Conservation (phyloP, 2,329 filamentous ascomycete genomes). For the Ophiostoma perfectum region DNA sequence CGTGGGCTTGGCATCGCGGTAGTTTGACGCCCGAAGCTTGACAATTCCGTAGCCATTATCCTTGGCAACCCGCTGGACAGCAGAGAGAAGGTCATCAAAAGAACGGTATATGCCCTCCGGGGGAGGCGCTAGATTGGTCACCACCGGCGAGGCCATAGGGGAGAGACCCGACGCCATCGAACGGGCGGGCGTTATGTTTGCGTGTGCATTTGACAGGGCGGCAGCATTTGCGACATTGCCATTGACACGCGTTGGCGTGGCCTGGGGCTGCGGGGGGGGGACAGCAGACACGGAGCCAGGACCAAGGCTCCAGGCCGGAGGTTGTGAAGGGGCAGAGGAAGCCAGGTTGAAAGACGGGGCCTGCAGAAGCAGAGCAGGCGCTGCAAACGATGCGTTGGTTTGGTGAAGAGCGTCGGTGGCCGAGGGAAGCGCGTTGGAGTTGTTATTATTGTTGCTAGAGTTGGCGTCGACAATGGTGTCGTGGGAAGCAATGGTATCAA, state of each 20-base stretch:
- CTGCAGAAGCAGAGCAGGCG: conserved; percentile 18
- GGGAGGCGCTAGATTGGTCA: conserved; percentile 45
- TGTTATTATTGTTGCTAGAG: conserved; percentile 2
- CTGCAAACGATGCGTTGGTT: conserved; percentile 1
- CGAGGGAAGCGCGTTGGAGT: conserved; percentile 17
- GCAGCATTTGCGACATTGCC: conserved; percentile 18
- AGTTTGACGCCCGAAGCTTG: conserved; percentile 58
- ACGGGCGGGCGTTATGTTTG: conserved; percentile 27
- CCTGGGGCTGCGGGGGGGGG: conserved; percentile 22
- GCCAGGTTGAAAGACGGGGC: conserved; percentile 27
- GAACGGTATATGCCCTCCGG: conserved; percentile 56
- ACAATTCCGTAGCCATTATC: conserved; percentile 59
- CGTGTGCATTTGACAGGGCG: conserved; percentile 15
- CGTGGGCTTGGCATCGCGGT: conserved; percentile 57
- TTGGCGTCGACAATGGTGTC: background rate
- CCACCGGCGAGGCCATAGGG: conserved; percentile 29
- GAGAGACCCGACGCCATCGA: conserved; percentile 23
- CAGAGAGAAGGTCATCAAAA: conserved; percentile 54
- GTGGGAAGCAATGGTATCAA: background rate
- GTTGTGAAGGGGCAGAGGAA: conserved; percentile 26
- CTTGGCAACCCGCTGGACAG: conserved; percentile 55
- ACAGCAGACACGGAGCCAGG: conserved; percentile 20
- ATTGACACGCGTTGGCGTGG: conserved; percentile 24
- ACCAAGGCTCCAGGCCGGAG: conserved; percentile 27
- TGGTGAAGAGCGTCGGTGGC: conserved; percentile 8